Base-by-base conservation (phyloP, 441 rosid genomes). In the Rhodomyrtus psidioides region DNA sequence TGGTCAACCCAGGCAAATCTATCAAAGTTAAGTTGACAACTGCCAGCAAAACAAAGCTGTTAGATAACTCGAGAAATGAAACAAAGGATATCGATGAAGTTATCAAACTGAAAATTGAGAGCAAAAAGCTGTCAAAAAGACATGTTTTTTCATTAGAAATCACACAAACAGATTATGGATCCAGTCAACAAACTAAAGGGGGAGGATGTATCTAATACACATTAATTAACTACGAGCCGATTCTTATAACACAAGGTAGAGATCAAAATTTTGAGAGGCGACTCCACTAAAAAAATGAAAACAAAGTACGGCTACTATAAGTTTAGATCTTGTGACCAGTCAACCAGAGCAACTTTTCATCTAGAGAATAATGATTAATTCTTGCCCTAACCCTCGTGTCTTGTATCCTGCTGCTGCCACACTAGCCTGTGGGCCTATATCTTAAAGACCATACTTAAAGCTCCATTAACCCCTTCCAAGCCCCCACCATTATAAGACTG, bases 11-110 rank as follows among this genome's bases (percentile, higher is more conserved):
- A 81, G 87, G 87, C 84, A 85, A 81, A 60, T 85, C 87, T 17
- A 81, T 85, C 84, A 85, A 81, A 57, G 87, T 85, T 49, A 85
- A 81, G 87, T 85, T 85, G 87, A 85, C 84, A 58, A 85, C 87
- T 85, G 84, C 70, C 23, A 79, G 70, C 16, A 79, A 46, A 24
- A 76, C 53, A 34, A 85, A 46, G 58, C 10, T 9, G 81, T 44
- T 19, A 79, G 86, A 53, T 53, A 62, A 28, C 57, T 51, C 23
- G 0, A 70, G 49, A 49, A 81, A 81, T 49, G 54, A 53, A 51
- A 81, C 39, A 49, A 49, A 81, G 24, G 14, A 53, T 62, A 19
- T 15, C 9, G 44, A 58, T 16, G 85, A n/a, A 53, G 55, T 53
- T 46, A 49, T 28, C 12, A 26, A 49, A 81, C 83, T 81, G 49